Evolutionary conservation across 2,329 filamentous ascomycete species (phyloP), one percentile per base, ranked within the genome.

Genomic region (Colletotrichum sp.): DNA sequence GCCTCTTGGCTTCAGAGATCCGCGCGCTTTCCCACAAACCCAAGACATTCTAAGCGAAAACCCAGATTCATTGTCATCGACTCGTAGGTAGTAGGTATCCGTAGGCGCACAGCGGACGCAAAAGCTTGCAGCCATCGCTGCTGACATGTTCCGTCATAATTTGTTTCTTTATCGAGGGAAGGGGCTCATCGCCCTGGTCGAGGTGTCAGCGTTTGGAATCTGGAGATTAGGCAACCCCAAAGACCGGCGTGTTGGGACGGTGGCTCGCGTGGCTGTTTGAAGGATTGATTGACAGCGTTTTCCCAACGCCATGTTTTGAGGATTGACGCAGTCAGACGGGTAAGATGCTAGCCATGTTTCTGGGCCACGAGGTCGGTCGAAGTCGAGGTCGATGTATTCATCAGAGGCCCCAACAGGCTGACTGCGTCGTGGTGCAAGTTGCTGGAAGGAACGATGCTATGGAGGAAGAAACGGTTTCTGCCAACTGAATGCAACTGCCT

Each of bases 1-100:
- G 66, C 39, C 18, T 59, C 71, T 76, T 76, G 75, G 71, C 71
- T 30, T 44, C 69, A 9, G 44, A 69, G 75, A 76, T 67, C 71
- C 71, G 66, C 75, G 75, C 71, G 75, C 60, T 60, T 75, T 63
- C 24, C n/a, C 18, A 48, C 16, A 48, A 52, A 28, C 59, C 26
- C 66, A 59, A 59, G 62, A 65, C 30, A 36, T 32, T 6, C 44
- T 65, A 72, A 76, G 71, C 39, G 44, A 34, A 52, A 52, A 62
- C 63, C 68, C 34, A 72, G 65, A 71, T 44, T 62, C 10, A 32
- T 26, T 76, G 71, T 71, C 73, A 68, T 65, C 73, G 64, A 76
- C 59, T 75, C 65, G 24, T n/a, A n/a, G 39, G 9, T 4, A 44
- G 18, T 1, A 44, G 18, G 39, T 39, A 39, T 39, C 34, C 18